These are phyloP conservation scores for Phalaenopsis hybrid DNA, from an alignment of 116 monocot genomes.

Conservation along the genomic window DNA sequence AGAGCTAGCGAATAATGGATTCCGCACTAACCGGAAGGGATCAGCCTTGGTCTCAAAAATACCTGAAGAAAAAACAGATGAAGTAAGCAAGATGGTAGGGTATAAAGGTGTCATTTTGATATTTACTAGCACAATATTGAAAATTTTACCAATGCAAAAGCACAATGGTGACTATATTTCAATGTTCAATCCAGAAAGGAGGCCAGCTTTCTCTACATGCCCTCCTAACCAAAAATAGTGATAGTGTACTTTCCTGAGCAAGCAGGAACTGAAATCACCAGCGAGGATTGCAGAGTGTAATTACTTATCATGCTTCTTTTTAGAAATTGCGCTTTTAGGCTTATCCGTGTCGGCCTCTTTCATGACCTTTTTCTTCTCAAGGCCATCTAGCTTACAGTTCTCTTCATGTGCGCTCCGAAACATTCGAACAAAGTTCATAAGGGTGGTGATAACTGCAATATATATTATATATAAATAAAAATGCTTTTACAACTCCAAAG, in stretches of 20 bases:
- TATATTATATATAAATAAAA: neutral
- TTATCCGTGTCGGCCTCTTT: slow-evolving; percentile 29
- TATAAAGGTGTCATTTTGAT: too few relatives aligned
- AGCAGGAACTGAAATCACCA: neutral
- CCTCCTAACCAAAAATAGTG: neutral
- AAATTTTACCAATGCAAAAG: slow-evolving; percentile 4
- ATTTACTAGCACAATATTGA: too few relatives aligned
- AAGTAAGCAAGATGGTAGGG: neutral
- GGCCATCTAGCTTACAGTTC: slow-evolving; percentile 26
- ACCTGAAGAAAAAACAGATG: slow-evolving; percentile 1
- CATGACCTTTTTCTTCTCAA: slow-evolving; percentile 50
- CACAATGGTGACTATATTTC: neutral
- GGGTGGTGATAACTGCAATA: slow-evolving; percentile 69
- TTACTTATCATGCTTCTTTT: neutral
- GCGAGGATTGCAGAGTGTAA: neutral
- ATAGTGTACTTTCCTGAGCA: neutral
- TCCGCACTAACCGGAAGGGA: neutral
- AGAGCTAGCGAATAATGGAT: neutral
- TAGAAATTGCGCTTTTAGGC: neutral
- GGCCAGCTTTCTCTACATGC: neutral
- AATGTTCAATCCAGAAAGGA: neutral
- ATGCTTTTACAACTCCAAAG: neutral
- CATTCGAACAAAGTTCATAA: slow-evolving; percentile 74
- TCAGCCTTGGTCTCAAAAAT: neutral
- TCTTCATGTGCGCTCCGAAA: slow-evolving; percentile 81